Evolutionary conservation across 352 stramenopile species (phyloP).

Genomic region (Stephanocyclus meneghinianus): DNA sequence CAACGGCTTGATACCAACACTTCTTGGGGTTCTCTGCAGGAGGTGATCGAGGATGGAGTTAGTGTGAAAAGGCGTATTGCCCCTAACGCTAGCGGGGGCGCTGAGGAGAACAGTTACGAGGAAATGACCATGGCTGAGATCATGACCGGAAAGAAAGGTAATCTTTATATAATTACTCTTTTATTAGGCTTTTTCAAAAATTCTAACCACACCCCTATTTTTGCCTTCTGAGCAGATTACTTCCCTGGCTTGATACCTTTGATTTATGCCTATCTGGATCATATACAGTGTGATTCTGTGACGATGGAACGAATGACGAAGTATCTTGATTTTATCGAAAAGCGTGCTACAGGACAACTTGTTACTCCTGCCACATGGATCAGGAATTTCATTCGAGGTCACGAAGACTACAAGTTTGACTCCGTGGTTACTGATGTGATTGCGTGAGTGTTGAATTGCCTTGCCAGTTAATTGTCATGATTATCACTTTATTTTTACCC

Average conservation of each 20-base stretch:
- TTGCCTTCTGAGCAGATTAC: constrained; percentile 77
- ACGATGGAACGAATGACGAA: constrained; percentile 77
- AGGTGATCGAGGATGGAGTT: constrained; percentile 53
- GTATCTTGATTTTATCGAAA: constrained; percentile 90
- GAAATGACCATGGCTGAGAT: constrained; percentile 98
- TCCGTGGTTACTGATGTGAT: constrained; percentile 86
- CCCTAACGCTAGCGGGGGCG: constrained; percentile 67
- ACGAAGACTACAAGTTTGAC: constrained; percentile 94
- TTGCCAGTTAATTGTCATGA: too few relatives aligned
- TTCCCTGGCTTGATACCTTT: constrained; percentile 96
- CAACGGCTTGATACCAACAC: constrained; percentile 4
- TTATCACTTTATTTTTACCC: not conserved
- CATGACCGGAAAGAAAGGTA: constrained; percentile 87
- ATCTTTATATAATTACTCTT: not conserved
- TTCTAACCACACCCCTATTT: not conserved
- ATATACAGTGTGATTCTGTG: constrained; percentile 94
- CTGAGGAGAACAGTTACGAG: constrained; percentile 86
- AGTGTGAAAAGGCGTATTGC: constrained; percentile 58
- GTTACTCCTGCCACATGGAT: constrained; percentile 96
- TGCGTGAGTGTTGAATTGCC: constrained; percentile 59
- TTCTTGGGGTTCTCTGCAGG: constrained; percentile 28
- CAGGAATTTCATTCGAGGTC: constrained; percentile 91
- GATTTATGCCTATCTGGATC: constrained; percentile 95
- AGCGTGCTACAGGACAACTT: constrained; percentile 92
- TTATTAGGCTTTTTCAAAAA: not conserved